Base-by-base conservation (phyloP, 305 asterid genomes). In the Plantago coronopus region DNA sequence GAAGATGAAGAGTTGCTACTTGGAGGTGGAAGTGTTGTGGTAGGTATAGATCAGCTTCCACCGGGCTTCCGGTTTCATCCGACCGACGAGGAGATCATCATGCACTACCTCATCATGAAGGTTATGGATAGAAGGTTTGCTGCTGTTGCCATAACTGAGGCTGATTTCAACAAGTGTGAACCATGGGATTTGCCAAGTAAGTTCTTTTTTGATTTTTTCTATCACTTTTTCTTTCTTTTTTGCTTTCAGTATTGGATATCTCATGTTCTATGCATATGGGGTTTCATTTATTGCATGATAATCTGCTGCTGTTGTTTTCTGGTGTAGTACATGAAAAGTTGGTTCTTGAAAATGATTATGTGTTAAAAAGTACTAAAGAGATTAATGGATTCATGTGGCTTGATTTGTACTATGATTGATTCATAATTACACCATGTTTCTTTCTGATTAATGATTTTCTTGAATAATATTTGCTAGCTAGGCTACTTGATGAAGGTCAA, bases 171-270 rank as follows among this genome's bases (percentile, higher is more conserved):
- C 57, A 88, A 80, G 83, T 83, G 77, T 48, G 96, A 88, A 67
- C 96, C 96, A 0, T 88, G 96, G 96, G 96, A 88, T 77, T 76
- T 88, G 53, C 95, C 96, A 57, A 80, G 96, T 88, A 88, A 74
- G n/a, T 19, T 21, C 3, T 31, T 11, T 46, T 12, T 4, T 22
- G n/a, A n/a, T 1, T 46, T 7, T 40, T 13, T 11, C 10, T 20
- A 9, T 2, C 4, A 40, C 46, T 9, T 69, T 43, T 18, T 37
- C 12, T 46, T 48, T 15, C 20, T 25, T 7, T 12, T 21, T 21
- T 50, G 14, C 21, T 34, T 34, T 21, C 37, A 14, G 17, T 37
- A 3, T 46, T 7, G 34, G n/a, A 4, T 59, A 16, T 18, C 5
- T 8, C 1, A 21, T 50, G 34, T 20, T 8, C 17, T 49, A n/a